Percentiles rank a stretch among this genome's conserved stretches.
Evolutionary conservation across 139 green algal genomes (phyloP).

Genomic region (Chlamydomonas sp.): DNA sequence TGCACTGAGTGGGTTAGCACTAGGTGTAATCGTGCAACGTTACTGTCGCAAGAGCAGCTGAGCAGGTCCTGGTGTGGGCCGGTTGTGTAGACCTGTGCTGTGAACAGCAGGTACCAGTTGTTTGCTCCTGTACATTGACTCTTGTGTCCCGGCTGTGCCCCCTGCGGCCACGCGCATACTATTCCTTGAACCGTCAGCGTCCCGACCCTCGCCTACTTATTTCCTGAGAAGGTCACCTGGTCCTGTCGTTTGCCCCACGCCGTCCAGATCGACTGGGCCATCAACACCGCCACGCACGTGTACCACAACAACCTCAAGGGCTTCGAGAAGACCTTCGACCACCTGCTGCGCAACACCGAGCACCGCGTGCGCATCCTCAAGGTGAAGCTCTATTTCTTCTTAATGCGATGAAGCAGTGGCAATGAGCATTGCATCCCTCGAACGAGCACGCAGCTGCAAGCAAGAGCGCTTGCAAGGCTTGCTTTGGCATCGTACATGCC

Average conservation of each 20-base stretch:
- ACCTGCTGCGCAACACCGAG: conserved; percentile 20
- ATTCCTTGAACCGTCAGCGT: neutral
- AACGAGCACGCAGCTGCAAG: neutral
- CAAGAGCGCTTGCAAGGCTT: neutral
- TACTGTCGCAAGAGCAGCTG: too few species aligned
- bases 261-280: conserved; percentile 30
- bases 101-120: too few species aligned
- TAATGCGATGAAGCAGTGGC: neutral
- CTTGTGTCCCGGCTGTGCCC: too few species aligned
- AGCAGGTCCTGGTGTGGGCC: too few species aligned
- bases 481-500: neutral
- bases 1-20: too few species aligned
- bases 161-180: neutral
- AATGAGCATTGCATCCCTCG: neutral
- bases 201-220: too few species aligned
- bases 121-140: too few species aligned
- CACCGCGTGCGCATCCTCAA: conserved; percentile 35
- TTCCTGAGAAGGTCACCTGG: too few species aligned
- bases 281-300: conserved; percentile 24
- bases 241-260: too few species aligned
- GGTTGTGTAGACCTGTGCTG: too few species aligned
- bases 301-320: conserved; percentile 41
- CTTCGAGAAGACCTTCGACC: conserved; percentile 29
- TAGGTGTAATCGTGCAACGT: too few species aligned
- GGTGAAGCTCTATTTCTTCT: neutral